Percentiles rank a stretch among this genome's conserved stretches.
phyloP scores from a whole-genome alignment of 257 asterid species.

The Osmanthus fragrans region DNA sequence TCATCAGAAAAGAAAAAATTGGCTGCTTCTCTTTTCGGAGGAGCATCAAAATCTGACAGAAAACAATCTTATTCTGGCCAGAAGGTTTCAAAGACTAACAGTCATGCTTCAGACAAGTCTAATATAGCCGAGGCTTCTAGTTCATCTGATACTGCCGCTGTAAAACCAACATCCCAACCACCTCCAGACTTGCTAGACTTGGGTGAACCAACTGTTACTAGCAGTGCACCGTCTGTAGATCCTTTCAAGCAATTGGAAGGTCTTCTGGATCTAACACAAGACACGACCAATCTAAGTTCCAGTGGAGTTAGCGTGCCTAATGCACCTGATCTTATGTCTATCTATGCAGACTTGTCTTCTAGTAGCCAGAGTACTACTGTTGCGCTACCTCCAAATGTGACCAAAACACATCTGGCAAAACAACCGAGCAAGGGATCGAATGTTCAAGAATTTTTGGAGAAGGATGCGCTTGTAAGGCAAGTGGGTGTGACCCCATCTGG shows the following conservation, averaged over 20 bases:
- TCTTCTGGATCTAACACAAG: conserved; percentile 66
- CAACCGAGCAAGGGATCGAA: conserved; percentile 67
- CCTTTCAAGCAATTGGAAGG: conserved; percentile 92
- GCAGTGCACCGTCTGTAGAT: conserved; percentile 49
- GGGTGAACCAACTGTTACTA: conserved; percentile 61
- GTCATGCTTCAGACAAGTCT: conserved; percentile 49
- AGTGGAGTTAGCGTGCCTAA: conserved; percentile 39
- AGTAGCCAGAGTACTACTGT: conserved; percentile 36
- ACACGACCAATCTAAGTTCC: conserved; percentile 35
- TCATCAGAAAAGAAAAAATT: conserved; percentile 81
- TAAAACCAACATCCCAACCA: conserved; percentile 56
- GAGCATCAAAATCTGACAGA: conserved; percentile 53
- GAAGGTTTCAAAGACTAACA: conserved; percentile 45
- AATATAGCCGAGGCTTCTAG: conserved; percentile 39
- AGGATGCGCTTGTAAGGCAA: conserved; percentile 92
- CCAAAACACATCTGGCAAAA: conserved; percentile 31
- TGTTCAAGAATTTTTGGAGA: conserved; percentile 70
- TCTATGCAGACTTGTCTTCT: conserved; percentile 55
- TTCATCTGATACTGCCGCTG: conserved; percentile 34
- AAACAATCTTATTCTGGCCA: conserved; percentile 51
- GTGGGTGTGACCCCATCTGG: conserved; percentile 85
- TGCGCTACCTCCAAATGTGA: conserved; percentile 27
- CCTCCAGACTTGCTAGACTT: conserved; percentile 91
- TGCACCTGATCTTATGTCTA: conserved; percentile 61
- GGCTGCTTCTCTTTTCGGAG: conserved; percentile 96